Conservation (phyloP, 73 alveolate species). For the Stentor coeruleus region DNA sequence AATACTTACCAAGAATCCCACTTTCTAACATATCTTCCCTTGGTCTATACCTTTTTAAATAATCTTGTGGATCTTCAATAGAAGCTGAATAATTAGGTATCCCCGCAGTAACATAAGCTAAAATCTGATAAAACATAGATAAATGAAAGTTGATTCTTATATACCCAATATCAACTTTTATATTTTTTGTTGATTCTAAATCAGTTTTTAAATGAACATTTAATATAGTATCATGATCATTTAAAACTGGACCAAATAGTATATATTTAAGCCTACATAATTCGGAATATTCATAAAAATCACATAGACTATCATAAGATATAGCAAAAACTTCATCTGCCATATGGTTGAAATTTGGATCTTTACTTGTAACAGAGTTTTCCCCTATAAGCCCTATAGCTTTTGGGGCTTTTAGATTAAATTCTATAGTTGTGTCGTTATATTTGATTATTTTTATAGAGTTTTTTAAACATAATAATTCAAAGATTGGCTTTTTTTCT, state of each 20-base stretch:
- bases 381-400: constrained; percentile 14
- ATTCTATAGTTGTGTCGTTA: background rate
- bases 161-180: background rate
- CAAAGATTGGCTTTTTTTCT: background rate
- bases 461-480: background rate
- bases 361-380: background rate
- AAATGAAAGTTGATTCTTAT: constrained; percentile 8
- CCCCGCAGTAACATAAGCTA: background rate
- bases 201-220: background rate
- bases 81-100: background rate
- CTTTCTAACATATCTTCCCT: background rate
- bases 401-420: background rate
- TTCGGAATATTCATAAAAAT: background rate
- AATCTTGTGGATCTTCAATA: background rate
- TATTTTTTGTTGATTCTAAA: background rate
- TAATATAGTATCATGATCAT: background rate
- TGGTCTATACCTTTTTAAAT: background rate
- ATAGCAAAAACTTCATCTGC: background rate
- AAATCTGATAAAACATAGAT: background rate
- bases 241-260: background rate
- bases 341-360: background rate
- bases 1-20: background rate
- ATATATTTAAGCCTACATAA: background rate
- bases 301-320: background rate
- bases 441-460: background rate